Evolutionary conservation across 306 rosid genomes (phyloP), one percentile per base, ranked within the genome.

Genomic region (Astragalus glycyphyllos): DNA sequence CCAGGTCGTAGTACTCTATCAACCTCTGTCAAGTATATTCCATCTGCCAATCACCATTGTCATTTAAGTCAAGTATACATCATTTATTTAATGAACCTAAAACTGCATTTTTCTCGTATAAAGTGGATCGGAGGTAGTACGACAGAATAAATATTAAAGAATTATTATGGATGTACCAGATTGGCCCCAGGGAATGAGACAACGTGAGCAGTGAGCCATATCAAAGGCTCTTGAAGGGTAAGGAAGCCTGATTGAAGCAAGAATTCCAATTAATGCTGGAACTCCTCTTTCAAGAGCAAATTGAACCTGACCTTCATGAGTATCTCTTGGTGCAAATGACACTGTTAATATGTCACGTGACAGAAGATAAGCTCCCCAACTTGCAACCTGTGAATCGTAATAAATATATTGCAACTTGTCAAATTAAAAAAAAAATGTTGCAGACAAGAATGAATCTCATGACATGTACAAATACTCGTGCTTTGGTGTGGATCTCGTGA

Each of bases 151-250:
- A 4, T 34, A 62, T 42, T 6, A 63, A 0, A 29, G 12, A 17
- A 9, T 26, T 12, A n/a, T 46, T n/a, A n/a, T n/a, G n/a, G n/a
- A n/a, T n/a, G n/a, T 92, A 94, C 98, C 97, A 14, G 72, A 13
- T 12, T 80, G 79, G 73, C 87, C 90, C 99, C 99, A 95, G 0
- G 99, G 99, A 71, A 95, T 95, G 62, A 95, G 99, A 81, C 99
- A 95, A 35, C 99, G 96, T 8, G 99, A 95, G 84, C 99, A 94
- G 11, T 94, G 99, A 58, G 99, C 99, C 88, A 94, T 82, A 86
- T 94, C 99, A 44, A 94, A 94, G 15, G 96, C 87, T 72, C 99
- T 85, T 9, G 99, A 89, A 65, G 99, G 99, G 83, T 94, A 94
- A 14, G 99, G 99, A 58, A 94, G 99, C 72, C 96, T 84, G 0